A percentile compares a stretch with the other conserved stretches of the same genome.
phyloP scores from a whole-genome alignment of 2,329 filamentous ascomycete genomes.

The Talaromyces rugulosus region DNA sequence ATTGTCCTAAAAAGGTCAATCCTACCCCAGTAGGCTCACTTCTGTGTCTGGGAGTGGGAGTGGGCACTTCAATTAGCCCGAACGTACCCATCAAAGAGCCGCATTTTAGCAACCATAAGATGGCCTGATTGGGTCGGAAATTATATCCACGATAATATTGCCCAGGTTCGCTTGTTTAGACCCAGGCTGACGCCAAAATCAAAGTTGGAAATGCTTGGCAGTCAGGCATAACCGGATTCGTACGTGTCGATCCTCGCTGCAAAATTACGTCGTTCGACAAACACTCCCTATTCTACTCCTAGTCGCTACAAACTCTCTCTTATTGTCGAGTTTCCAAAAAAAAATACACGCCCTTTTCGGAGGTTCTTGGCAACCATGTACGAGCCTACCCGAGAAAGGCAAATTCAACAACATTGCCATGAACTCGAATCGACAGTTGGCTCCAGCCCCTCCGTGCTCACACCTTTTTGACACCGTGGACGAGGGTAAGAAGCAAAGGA shows the following conservation, averaged over 20 bases:
- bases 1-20: background rate
- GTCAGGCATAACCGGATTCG: background rate
- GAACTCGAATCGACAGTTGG: background rate
- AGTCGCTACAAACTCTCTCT: background rate
- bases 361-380: conserved; percentile 5
- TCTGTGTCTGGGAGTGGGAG: background rate
- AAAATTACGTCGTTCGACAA: background rate
- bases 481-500: conserved; percentile 7
- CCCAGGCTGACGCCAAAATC: background rate
- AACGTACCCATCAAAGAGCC: background rate
- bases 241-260: background rate
- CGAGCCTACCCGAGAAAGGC: background rate
- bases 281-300: background rate
- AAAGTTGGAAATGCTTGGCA: background rate
- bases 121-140: conserved; percentile 2
- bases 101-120: background rate
- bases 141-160: background rate
- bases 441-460: background rate
- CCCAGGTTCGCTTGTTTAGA: background rate
- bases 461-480: background rate
- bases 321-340: background rate
- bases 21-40: background rate
- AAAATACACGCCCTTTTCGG: background rate
- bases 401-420: conserved; percentile 2
- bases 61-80: background rate